Base-by-base conservation (phyloP, 306 rosid genomes). In the Nissolia schottii region DNA sequence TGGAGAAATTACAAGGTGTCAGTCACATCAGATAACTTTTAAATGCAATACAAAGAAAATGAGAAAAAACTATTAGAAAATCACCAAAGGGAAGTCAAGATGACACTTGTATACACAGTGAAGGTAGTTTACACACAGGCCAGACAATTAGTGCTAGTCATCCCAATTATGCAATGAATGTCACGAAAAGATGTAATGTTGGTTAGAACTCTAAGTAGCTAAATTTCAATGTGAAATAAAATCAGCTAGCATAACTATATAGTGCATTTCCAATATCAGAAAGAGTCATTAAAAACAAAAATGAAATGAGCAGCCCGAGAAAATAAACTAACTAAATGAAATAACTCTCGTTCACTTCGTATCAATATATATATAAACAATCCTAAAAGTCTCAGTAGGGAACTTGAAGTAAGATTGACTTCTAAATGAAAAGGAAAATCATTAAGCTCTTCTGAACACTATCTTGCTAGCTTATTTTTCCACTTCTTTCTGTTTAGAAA, bases 181-280 rank as follows among this genome's bases (percentile, higher is more conserved):
- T n/a, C 27, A 50, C 1, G 4, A n/a, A 20, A 23, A 64, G 34
- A 64, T 23, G 54, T 54, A 54, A 34, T 35, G 19, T 24, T 7
- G 24, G 35, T 58, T 16, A 29, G 31, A 9, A 20, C 54, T 13
- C 23, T 18, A 56, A 43, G 41, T 41, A 54, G 63, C 43, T 28
- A 32, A 34, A 27, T 77, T 50, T 37, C 55, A 77, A 68, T 59
- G 56, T 49, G 7, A 46, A 46, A 28, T 51, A 23, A 66, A 62
- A 59, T 37, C 64, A 51, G 18, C 35, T 69, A 14, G 37, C 16
- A 49, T 46, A 77, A 59, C 53, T 59, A 46, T 59, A 46, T 9
- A 24, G 64, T 19, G 41, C 54, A 67, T 29, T n/a, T n/a, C n/a
- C n/a, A n/a, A n/a, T n/a, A n/a, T n/a, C n/a, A n/a, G n/a, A n/a